Evolutionary conservation across 495 filamentous ascomycete species (phyloP).

Genomic region (Podospora sp.): DNA sequence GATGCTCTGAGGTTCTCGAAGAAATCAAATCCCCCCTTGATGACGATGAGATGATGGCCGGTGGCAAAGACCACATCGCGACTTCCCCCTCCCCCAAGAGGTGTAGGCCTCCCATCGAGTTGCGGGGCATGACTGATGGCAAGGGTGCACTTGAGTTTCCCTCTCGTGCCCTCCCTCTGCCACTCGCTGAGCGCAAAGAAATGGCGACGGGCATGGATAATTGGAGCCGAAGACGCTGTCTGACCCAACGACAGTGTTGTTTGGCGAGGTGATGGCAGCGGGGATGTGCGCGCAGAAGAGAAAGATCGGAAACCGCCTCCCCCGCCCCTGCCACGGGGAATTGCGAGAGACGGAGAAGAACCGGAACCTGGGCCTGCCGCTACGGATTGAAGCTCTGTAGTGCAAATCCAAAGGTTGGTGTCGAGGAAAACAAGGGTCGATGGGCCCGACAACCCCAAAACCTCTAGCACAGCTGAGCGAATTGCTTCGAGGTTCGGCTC

Average conservation of each 20-base stretch:
- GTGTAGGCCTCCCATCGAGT: background rate
- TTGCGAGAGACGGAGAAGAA: background rate
- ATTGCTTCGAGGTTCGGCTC: background rate
- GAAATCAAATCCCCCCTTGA: constrained; percentile 28
- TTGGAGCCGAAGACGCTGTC: background rate
- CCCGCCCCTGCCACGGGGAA: background rate
- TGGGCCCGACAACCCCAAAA: constrained; percentile 18
- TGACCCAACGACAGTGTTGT: background rate
- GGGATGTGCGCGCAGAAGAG: background rate
- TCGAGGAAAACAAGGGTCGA: constrained; percentile 34
- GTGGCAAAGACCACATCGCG: constrained; percentile 28
- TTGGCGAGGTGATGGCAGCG: background rate
- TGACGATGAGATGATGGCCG: constrained; percentile 22
- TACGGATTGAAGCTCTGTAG: constrained; percentile 20
- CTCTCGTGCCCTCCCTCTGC: constrained; percentile 6
- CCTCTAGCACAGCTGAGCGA: background rate
- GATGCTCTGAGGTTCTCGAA: constrained; percentile 8
- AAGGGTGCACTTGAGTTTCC: constrained; percentile 14
- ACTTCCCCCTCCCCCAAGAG: background rate
- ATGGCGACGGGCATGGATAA: constrained; percentile 22
- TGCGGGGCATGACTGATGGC: background rate
- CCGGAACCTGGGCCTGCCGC: background rate
- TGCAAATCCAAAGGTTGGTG: constrained; percentile 35
- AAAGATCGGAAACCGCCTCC: background rate
- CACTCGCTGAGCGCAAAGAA: constrained; percentile 37